Percentiles rank a stretch among this genome's conserved stretches.
These are phyloP conservation scores for Malus hybrid DNA, from an alignment of 331 rosid genomes.

Conservation along the genomic window DNA sequence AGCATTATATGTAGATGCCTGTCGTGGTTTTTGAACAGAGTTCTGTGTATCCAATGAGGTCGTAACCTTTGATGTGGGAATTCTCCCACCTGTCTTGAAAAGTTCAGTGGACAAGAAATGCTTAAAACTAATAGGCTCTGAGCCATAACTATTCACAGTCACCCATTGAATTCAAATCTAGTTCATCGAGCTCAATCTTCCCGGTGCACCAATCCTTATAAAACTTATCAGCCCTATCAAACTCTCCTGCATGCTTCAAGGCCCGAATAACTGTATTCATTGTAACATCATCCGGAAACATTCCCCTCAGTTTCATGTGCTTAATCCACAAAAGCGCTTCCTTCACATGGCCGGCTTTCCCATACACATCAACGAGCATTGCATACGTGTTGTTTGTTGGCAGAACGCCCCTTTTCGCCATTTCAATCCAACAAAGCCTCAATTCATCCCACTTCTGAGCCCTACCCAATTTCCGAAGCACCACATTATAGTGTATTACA, in stretches of 20 bases:
- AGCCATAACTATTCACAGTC: constrained; percentile 25
- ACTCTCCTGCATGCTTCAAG: constrained; percentile 69
- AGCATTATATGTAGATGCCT: constrained; percentile 64
- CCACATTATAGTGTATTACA: constrained; percentile 82
- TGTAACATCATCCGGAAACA: constrained; percentile 82
- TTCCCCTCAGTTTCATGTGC: constrained; percentile 66
- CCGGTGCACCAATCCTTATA: constrained; percentile 74
- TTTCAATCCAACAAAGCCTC: constrained; percentile 73
- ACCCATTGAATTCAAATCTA: constrained; percentile 44
- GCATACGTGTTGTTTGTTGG: constrained; percentile 70
- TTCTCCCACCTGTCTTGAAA: constrained; percentile 72
- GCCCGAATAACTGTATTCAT: constrained; percentile 81
- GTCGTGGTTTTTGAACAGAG: constrained; percentile 37
- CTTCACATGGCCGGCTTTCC: constrained; percentile 68
- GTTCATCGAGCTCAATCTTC: constrained; percentile 56
- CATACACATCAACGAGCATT: constrained; percentile 79
- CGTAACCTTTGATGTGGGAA: constrained; percentile 16
- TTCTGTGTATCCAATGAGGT: constrained; percentile 15
- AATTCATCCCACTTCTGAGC: constrained; percentile 80
- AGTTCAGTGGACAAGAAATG: constrained; percentile 86
- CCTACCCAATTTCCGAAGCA: constrained; percentile 63
- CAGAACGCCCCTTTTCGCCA: constrained; percentile 56
- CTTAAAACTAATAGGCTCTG: constrained; percentile 49
- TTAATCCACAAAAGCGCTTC: constrained; percentile 86
- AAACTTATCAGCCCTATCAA: constrained; percentile 63